Evolutionary conservation across 1,284 basidiomycete genomes (phyloP).

Genomic region (Entoloma clypeatum): DNA sequence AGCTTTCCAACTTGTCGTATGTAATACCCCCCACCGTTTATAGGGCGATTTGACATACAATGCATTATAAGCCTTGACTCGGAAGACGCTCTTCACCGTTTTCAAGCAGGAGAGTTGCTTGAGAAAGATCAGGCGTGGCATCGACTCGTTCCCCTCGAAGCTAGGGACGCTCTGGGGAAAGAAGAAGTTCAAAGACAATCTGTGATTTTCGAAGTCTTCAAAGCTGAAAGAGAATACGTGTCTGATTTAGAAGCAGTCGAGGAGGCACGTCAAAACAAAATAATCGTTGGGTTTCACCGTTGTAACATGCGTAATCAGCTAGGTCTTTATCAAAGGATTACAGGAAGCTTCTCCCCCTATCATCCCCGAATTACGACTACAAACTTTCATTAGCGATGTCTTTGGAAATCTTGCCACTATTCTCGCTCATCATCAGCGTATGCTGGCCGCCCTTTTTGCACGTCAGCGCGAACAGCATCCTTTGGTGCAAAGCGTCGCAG

Average conservation of each 20-base stretch:
- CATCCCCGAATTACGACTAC: constrained; percentile 47
- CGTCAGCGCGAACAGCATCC: constrained; percentile 80
- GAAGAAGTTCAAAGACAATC: constrained; percentile 77
- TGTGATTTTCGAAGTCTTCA: constrained; percentile 78
- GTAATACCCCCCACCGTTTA: constrained; percentile 24
- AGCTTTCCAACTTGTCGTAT: constrained; percentile 54
- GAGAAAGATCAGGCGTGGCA: constrained; percentile 75
- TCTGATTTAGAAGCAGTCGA: constrained; percentile 64
- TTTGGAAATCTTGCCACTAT: constrained; percentile 74
- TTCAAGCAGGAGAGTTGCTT: constrained; percentile 58
- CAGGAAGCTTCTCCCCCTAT: constrained; percentile 51
- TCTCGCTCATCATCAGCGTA: constrained; percentile 55
- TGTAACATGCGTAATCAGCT: constrained; percentile 6
- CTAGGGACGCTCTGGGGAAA: constrained; percentile 64
- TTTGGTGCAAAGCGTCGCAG: constrained; percentile 69
- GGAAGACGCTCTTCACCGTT: constrained; percentile 60
- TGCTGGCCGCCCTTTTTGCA: constrained; percentile 64
- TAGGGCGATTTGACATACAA: constrained; percentile 15
- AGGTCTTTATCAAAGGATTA: constrained; percentile 71
- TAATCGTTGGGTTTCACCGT: neutral
- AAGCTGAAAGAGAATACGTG: constrained; percentile 79
- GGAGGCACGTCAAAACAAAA: constrained; percentile 43
- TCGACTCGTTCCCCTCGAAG: constrained; percentile 62
- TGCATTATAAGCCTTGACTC: constrained; percentile 41
- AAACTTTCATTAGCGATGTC: constrained; percentile 64